phyloP scores from a whole-genome alignment of 148 eudicot species.

The Arctostaphylos glauca region DNA sequence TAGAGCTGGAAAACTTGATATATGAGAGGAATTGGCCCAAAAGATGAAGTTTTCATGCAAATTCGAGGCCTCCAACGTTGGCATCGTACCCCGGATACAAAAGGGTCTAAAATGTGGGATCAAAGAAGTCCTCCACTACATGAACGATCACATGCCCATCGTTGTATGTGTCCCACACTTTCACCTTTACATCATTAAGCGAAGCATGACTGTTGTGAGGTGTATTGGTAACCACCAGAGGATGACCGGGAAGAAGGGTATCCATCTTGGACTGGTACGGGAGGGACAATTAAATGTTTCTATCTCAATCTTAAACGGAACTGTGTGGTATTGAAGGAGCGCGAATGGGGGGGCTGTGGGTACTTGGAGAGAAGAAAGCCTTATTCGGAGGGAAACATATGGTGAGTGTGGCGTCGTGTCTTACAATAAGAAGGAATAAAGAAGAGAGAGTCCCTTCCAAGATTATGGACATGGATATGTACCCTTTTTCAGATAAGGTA shows the following conservation, averaged over 20 bases:
- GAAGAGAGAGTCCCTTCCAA: not conserved
- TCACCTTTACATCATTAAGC: not conserved
- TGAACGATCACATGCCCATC: not conserved
- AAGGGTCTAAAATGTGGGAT: conserved; percentile 6
- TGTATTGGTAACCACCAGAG: not conserved
- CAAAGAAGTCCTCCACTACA: conserved; percentile 3
- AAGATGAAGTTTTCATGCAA: conserved; percentile 70
- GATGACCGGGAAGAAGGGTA: not conserved
- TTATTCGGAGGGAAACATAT: not conserved
- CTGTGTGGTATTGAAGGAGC: not conserved
- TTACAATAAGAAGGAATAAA: not conserved
- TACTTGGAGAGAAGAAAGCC: not conserved
- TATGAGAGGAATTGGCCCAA: conserved; percentile 62
- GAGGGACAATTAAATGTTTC: not conserved
- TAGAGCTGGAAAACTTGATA: conserved; percentile 56
- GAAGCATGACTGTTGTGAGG: not conserved
- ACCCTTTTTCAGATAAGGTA: not conserved
- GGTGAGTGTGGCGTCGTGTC: not conserved
- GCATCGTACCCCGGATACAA: not conserved
- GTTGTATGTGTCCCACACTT: not conserved
- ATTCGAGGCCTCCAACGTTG: conserved; percentile 48
- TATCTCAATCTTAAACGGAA: not conserved
- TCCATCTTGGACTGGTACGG: not conserved
- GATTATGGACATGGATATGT: not conserved
- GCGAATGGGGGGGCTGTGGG: conserved; percentile 1